Percentiles rank a stretch among this genome's conserved stretches.
Evolutionary conservation across 1,284 basidiomycete species (phyloP).

Genomic region (Boletus mariae): DNA sequence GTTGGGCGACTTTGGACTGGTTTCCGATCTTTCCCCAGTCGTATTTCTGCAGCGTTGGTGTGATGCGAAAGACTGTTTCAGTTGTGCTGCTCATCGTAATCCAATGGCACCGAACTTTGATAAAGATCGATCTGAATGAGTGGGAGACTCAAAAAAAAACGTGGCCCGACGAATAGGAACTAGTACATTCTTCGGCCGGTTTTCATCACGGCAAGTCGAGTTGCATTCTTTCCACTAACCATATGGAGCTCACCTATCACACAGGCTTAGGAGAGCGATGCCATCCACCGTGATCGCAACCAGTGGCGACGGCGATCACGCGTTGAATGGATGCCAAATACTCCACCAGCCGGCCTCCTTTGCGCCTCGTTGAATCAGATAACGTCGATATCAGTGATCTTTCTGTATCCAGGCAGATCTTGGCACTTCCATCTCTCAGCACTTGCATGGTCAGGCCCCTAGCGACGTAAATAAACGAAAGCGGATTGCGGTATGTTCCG

Average conservation of each 20-base stretch:
- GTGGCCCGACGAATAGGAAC: not conserved
- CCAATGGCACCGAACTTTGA: not conserved
- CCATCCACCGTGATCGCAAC: not conserved
- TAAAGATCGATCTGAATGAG: not conserved
- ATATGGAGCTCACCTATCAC: not conserved
- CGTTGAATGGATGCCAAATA: not conserved
- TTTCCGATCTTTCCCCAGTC: conserved; percentile 71
- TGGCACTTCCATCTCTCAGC: conserved; percentile 1
- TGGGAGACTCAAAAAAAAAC: not conserved
- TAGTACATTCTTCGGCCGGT: not conserved
- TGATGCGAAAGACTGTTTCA: conserved; percentile 60
- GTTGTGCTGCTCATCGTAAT: conserved; percentile 21
- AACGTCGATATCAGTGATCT: conserved; percentile 12
- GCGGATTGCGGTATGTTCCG: not conserved
- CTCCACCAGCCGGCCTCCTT: not conserved
- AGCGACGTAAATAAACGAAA: conserved; percentile 1
- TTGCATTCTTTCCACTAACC: not conserved
- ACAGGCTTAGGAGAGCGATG: not conserved
- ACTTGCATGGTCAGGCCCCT: not conserved
- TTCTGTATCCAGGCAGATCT: conserved; percentile 15
- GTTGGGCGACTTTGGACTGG: conserved; percentile 58
- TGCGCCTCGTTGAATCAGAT: conserved; percentile 29
- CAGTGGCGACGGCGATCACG: not conserved
- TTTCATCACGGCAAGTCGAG: not conserved
- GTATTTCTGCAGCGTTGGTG: conserved; percentile 67